A percentile compares a stretch with the other conserved stretches of the same genome.
These are phyloP conservation scores for Boletus rufocinnamomeus DNA, from an alignment of 768 basidiomycete genomes.

Conservation along the genomic window DNA sequence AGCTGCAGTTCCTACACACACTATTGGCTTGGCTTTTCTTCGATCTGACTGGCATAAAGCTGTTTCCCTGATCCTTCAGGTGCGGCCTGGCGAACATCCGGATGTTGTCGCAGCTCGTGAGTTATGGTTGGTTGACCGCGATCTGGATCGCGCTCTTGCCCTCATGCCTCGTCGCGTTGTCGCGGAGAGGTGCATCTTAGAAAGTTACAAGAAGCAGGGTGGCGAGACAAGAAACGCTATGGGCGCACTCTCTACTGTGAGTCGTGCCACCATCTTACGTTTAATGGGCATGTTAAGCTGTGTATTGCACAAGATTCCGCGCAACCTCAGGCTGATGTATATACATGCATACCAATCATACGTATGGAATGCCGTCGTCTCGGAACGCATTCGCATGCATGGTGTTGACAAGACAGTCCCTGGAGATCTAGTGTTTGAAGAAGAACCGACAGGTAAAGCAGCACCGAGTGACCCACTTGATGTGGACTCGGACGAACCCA, in stretches of 20 bases:
- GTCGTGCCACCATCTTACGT: constrained; percentile 17
- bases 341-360: constrained; percentile 99
- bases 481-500: constrained; percentile 33
- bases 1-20: constrained; percentile 92
- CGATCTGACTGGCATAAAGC: constrained; percentile 91
- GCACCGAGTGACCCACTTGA: constrained; percentile 33
- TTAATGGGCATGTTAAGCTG: constrained; percentile 3
- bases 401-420: constrained; percentile 74
- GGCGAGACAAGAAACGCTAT: constrained; percentile 82
- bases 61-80: constrained; percentile 75
- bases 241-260: constrained; percentile 83
- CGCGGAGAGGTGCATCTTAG: constrained; percentile 90
- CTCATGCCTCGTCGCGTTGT: constrained; percentile 90
- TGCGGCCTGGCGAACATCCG: constrained; percentile 89
- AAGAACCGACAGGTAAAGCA: constrained; percentile 27
- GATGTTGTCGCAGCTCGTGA: constrained; percentile 83
- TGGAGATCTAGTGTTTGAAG: constrained; percentile 90
- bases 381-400: constrained; percentile 82
- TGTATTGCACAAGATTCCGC: constrained; percentile 71
- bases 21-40: constrained; percentile 88
- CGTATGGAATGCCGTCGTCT: constrained; percentile 97
- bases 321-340: constrained; percentile 95
- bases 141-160: constrained; percentile 79
- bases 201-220: constrained; percentile 81
- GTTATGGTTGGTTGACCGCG: constrained; percentile 83